phyloP scores from a whole-genome alignment of 1,284 basidiomycete species.

The Rhodotorula mucilaginosa region DNA sequence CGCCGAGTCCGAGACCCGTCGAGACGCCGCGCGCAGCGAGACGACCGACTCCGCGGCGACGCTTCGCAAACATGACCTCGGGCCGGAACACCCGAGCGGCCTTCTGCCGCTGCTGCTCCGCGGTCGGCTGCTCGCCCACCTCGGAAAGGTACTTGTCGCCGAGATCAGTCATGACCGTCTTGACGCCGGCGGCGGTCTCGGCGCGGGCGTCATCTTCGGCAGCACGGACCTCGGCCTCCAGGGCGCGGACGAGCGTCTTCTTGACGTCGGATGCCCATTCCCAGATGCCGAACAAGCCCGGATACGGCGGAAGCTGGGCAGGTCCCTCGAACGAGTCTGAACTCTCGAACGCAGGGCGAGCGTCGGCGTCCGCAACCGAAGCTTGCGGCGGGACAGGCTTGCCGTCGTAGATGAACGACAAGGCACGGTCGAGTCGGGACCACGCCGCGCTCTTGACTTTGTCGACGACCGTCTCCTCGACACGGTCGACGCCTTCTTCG shows the following conservation, averaged over 20 bases:
- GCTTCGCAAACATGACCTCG: conserved; percentile 84
- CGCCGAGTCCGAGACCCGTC: conserved; percentile 48
- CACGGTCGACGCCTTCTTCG: conserved; percentile 71
- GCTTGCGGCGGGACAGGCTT: conserved; percentile 29
- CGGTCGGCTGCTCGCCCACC: conserved; percentile 3
- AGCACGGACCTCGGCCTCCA: conserved; percentile 76
- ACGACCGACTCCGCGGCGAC: conserved; percentile 54
- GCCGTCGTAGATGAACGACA: conserved; percentile 52
- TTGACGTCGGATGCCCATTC: conserved; percentile 86
- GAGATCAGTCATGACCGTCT: conserved; percentile 62
- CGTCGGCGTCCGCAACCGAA: background rate
- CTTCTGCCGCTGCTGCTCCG: conserved; percentile 14
- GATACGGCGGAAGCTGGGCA: conserved; percentile 70
- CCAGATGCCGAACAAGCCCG: conserved; percentile 81
- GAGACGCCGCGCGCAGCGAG: conserved; percentile 36
- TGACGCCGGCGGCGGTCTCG: conserved; percentile 68
- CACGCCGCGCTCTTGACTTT: conserved; percentile 59
- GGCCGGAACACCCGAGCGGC: conserved; percentile 76
- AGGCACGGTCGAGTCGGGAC: conserved; percentile 60
- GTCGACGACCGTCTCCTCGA: conserved; percentile 71
- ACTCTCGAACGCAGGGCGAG: background rate
- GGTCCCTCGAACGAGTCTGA: conserved; percentile 49
- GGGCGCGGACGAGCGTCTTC: conserved; percentile 68
- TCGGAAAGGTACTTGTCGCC: conserved; percentile 77
- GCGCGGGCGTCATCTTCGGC: conserved; percentile 81